Percentiles rank a stretch among this genome's conserved stretches.
These are phyloP conservation scores for Diutina mesorugosa DNA, from an alignment of 1,139 yeast species.

Conservation along the genomic window DNA sequence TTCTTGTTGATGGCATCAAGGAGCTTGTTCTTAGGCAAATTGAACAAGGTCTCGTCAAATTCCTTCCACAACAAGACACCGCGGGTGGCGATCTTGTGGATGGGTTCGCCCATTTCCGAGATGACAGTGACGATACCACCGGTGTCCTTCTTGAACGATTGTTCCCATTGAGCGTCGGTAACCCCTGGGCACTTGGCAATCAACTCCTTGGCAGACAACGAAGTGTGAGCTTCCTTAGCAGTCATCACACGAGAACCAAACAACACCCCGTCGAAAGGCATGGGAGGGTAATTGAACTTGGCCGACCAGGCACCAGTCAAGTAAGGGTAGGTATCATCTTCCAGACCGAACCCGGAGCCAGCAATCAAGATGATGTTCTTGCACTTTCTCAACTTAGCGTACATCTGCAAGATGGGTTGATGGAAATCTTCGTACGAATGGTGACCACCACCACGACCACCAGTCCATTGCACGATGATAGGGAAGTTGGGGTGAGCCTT, in stretches of 20 bases:
- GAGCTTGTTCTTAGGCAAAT: constrained; percentile 81
- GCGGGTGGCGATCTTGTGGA: constrained; percentile 95
- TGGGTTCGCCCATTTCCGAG: constrained; percentile 99
- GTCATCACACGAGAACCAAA: constrained; percentile 97
- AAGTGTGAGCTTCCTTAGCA: constrained; percentile 91
- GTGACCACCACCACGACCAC: constrained; percentile 99
- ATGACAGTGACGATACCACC: constrained; percentile 95
- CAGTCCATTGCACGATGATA: constrained; percentile 97
- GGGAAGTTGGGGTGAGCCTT: constrained; percentile 95
- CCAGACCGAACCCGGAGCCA: constrained; percentile 97
- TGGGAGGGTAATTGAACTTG: constrained; percentile 79
- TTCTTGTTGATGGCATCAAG: constrained; percentile 70
- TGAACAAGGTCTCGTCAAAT: constrained; percentile 86
- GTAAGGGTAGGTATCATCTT: constrained; percentile 93
- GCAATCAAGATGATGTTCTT: constrained; percentile 82
- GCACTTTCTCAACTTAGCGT: constrained; percentile 86
- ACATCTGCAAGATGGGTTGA: constrained; percentile 92
- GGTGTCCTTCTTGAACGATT: constrained; percentile 85
- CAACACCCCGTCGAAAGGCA: constrained; percentile 97
- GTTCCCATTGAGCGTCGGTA: constrained; percentile 80
- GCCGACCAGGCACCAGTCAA: constrained; percentile 94
- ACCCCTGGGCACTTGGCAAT: constrained; percentile 90
- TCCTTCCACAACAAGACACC: constrained; percentile 97
- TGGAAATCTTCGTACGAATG: constrained; percentile 99
- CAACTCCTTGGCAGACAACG: constrained; percentile 86